Percentiles rank a stretch among this genome's conserved stretches.
phyloP scores from a whole-genome alignment of 2,329 filamentous ascomycete genomes.

The Penicillium sp. region DNA sequence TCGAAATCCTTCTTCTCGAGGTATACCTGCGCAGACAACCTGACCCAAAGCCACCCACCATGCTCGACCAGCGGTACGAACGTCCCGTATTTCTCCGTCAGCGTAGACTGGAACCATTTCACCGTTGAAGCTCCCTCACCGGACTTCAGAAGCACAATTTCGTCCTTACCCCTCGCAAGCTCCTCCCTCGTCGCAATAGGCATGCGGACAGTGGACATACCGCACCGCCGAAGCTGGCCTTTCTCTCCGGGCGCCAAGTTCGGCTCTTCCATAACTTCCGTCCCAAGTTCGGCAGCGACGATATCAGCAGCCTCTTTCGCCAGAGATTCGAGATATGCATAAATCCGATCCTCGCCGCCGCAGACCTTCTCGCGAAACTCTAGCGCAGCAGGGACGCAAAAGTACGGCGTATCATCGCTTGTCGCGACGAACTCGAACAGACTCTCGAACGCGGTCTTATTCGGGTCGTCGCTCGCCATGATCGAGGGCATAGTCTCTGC shows the following conservation, averaged over 20 bases:
- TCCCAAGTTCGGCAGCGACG: conserved; percentile 68
- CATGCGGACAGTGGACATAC: conserved; percentile 74
- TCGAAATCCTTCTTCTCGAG: conserved; percentile 78
- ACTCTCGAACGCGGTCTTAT: conserved; percentile 61
- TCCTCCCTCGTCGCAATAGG: conserved; percentile 58
- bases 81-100: conserved; percentile 65
- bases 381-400: conserved; percentile 75
- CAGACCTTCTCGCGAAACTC: conserved; percentile 70
- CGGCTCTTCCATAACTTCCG: conserved; percentile 62
- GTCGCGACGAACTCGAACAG: conserved; percentile 82
- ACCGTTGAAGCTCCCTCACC: conserved; percentile 50
- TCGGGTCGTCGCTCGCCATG: conserved; percentile 45
- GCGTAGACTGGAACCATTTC: conserved; percentile 61
- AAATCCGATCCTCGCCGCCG: conserved; percentile 74
- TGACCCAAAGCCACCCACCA: conserved; percentile 67
- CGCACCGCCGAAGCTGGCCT: conserved; percentile 72
- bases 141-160: background rate
- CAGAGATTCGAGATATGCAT: conserved; percentile 65
- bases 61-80: conserved; percentile 71
- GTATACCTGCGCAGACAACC: conserved; percentile 82
- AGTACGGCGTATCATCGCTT: conserved; percentile 71
- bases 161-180: background rate
- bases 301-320: conserved; percentile 66
- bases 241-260: conserved; percentile 38
- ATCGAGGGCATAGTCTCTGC: conserved; percentile 41